Evolutionary conservation across 2,329 filamentous ascomycete species (phyloP), one percentile per base, ranked within the genome.

Genomic region (Hymenoscyphus occultus): DNA sequence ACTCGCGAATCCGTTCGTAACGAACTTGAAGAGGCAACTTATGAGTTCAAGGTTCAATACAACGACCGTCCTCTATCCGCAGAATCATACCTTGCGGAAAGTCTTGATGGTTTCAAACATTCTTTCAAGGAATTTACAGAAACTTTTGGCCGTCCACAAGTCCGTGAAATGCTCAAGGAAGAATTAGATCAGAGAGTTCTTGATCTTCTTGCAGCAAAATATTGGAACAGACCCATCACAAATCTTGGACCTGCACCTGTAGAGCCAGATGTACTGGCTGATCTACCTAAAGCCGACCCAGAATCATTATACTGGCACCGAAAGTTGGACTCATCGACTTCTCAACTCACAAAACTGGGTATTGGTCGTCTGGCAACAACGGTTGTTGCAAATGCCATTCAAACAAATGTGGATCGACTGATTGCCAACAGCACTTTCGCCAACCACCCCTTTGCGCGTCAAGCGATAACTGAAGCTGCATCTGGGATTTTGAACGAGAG

Each of bases 31-130:
- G 95, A 99, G 78, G 93, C 95, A 2, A 94, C 92, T 0, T 99
- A 99, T 75, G 94, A 99, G 78, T 99, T 97, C 83, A 99, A 99
- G 77, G 95, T 99, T 5, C 96, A 99, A 77, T 99, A 99, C 80
- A 99, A 99, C 74, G 95, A 99, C 76, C 88, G 95, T 6, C 92
- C 94, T 1, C 82, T 99, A 42, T 97, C 92, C 60, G 95, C 95
- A 1, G 95, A 99, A 76, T 97, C 94, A 3, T 99, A 99, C 75
- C 85, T 99, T 48, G 95, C 95, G 1, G 95, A 98, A 77, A 96
- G 91, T 70, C 81, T 99, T 3, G 95, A 99, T 77, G 89, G 90
- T 22, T 98, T 99, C 84, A 99, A 99, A 79, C 96, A 98, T 77
- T 92, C 92, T 0, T 99, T 99, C 80, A 97, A 97, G 76, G 90